Conservation (phyloP, 306 rosid species). For the Quercus agrifolia region DNA sequence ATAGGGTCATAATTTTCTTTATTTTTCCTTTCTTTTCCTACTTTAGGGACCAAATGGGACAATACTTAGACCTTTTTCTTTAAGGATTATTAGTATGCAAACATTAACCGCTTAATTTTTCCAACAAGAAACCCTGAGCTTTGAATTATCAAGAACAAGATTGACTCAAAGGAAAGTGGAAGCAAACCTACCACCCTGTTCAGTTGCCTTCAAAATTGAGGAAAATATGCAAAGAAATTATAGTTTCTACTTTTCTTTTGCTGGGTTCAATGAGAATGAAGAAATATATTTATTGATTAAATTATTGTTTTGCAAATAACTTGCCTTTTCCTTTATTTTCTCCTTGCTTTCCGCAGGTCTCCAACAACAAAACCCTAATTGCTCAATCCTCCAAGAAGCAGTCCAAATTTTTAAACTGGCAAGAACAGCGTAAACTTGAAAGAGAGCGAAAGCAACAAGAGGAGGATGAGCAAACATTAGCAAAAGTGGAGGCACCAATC, state of each 20-base stretch:
- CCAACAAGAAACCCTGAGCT: background rate
- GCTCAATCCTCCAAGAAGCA: slow-evolving; percentile 49
- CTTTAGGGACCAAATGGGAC: background rate
- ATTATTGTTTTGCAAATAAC: background rate
- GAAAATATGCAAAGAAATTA: too few relatives aligned
- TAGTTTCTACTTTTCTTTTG: background rate
- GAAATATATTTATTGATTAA: background rate
- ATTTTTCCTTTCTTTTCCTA: background rate
- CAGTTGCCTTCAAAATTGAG: too few relatives aligned
- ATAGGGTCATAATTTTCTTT: background rate
- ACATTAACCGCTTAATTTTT: background rate
- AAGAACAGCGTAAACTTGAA: slow-evolving; percentile 61
- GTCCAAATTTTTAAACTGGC: slow-evolving; percentile 58
- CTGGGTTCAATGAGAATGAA: too few relatives aligned
- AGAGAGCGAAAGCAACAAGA: slow-evolving; percentile 66
- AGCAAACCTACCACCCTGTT: too few relatives aligned
- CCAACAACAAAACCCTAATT: slow-evolving; percentile 26
- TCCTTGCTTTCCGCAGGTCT: slow-evolving; percentile 31
- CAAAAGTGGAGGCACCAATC: slow-evolving; percentile 74
- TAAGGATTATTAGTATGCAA: background rate
- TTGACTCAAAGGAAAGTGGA: too few relatives aligned
- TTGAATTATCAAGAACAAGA: too few relatives aligned
- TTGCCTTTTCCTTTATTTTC: background rate
- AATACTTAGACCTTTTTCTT: background rate
- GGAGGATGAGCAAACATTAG: slow-evolving; percentile 82